Conservation (phyloP, 768 basidiomycete genomes). For the Panaeolus papilionaceus region DNA sequence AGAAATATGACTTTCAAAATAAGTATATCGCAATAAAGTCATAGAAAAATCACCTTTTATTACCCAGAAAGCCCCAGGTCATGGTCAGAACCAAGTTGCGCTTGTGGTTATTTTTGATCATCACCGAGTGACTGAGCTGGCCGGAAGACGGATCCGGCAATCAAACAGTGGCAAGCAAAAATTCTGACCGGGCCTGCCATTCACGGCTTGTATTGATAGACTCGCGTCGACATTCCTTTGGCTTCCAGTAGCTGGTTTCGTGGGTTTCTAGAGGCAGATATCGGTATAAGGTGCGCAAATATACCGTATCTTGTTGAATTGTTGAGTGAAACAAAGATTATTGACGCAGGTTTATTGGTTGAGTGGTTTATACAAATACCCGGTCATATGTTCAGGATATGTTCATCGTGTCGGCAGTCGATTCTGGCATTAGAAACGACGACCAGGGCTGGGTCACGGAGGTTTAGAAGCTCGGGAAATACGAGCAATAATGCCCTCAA, state of each 20-base stretch:
- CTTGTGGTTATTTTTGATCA: neutral
- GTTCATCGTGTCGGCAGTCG: constrained; percentile 9
- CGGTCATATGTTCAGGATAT: neutral
- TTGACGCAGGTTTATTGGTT: neutral
- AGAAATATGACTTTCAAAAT: neutral
- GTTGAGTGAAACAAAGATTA: neutral
- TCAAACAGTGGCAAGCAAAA: constrained; percentile 1
- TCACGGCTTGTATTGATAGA: neutral
- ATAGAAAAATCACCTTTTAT: neutral
- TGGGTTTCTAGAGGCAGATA: neutral
- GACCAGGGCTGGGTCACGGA: neutral
- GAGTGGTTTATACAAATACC: neutral
- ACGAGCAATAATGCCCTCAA: neutral
- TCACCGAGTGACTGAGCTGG: too few species aligned
- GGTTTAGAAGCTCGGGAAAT: neutral
- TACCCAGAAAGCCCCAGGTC: neutral
- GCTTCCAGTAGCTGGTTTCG: too few species aligned
- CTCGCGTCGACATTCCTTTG: neutral
- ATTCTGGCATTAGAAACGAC: neutral
- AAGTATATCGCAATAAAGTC: neutral
- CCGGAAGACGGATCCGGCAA: neutral
- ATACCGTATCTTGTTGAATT: neutral
- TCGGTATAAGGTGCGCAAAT: neutral
- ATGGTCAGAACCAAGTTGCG: neutral
- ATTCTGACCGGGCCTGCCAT: neutral